Base-by-base conservation (phyloP, 2,329 filamentous ascomycete genomes). In the Phaeophleospora eucalypticola region DNA sequence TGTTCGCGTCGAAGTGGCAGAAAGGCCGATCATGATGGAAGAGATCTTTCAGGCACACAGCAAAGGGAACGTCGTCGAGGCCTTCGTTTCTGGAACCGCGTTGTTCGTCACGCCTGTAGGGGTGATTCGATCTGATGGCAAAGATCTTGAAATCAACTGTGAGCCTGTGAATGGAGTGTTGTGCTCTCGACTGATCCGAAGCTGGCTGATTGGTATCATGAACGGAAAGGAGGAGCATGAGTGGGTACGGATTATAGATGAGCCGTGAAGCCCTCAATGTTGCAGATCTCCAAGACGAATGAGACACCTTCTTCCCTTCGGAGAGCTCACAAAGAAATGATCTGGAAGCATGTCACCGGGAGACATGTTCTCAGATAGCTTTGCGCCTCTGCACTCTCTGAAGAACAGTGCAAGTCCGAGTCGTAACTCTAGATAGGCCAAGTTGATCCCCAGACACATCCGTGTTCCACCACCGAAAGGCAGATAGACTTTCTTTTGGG, bases 1-100 rank as follows among this genome's bases (percentile, higher is more conserved):
- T n/a, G 33, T 49, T 18, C 37, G 54, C 7, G 39, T 58, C 12
- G 54, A 59, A 18, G 49, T 58, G 3, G 49, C 53, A 10, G 56
- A 58, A 38, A 48, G 53, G 18, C 40, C 53, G 33, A 48, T 57
- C 36, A 57, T 54, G 9, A 53, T 56, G 19, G 24, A n/a, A n/a
- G 48, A 59, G 36, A 10, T 59, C 4, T 10, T 41, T 3, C 48
- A 54, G 20, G 54, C 56, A 7, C 40, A 49, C 19, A 32, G 32
- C 4, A 43, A 55, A 8, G 53, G 52, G 10, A 49, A 52, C 9
- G 29, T 56, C 10, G 66, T 94, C 12, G 89, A 95, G 71, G 79
- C 86, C 1, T 95, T 95, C 63, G 86, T 85, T 9, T 81, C 84
- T 27, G 89, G 89, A 19, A 95, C 89, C 53, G 89, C 36, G 36